Evolutionary conservation across 2,329 filamentous ascomycete genomes (phyloP).

Genomic region (Westerdykella ornata): DNA sequence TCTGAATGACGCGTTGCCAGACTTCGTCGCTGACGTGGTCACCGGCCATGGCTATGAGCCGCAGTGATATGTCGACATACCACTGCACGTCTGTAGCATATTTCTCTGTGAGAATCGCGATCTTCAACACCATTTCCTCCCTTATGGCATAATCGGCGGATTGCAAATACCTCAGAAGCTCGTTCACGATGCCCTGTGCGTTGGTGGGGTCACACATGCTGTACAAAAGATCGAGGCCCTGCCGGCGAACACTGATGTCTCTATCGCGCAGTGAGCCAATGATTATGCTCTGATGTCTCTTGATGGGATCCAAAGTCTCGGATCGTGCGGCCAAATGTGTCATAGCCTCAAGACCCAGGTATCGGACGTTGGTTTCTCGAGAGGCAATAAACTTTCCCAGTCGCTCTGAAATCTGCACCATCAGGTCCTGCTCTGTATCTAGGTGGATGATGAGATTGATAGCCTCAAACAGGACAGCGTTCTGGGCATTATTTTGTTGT

Average conservation of each 20-base stretch:
- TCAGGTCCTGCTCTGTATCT: slow-evolving; percentile 86
- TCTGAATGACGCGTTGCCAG: slow-evolving; percentile 97
- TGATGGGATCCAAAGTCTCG: slow-evolving; percentile 93
- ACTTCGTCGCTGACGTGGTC: slow-evolving; percentile 99
- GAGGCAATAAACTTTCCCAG: slow-evolving; percentile 95
- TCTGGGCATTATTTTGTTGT: slow-evolving; percentile 98
- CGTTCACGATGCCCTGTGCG: slow-evolving; percentile 84
- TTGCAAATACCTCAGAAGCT: slow-evolving; percentile 88
- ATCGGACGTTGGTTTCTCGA: slow-evolving; percentile 92
- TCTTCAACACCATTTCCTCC: slow-evolving; percentile 98
- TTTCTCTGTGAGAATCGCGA: slow-evolving; percentile 95
- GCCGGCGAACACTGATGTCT: slow-evolving; percentile 93
- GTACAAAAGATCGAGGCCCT: slow-evolving; percentile 92
- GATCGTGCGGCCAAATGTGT: slow-evolving; percentile 90
- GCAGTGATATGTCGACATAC: slow-evolving; percentile 97
- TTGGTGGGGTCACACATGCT: slow-evolving; percentile 99
- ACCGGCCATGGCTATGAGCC: slow-evolving; percentile 90
- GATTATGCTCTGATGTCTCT: slow-evolving; percentile 95
- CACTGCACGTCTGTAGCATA: slow-evolving; percentile 98
- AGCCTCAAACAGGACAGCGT: slow-evolving; percentile 94
- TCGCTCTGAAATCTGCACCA: slow-evolving; percentile 89
- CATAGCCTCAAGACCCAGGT: slow-evolving; percentile 94
- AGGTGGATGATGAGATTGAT: slow-evolving; percentile 98
- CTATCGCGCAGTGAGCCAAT: slow-evolving; percentile 88
- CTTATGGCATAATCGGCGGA: slow-evolving; percentile 96